Conservation (phyloP, 108 stramenopile species). For the Nitzschia inconspicua region DNA sequence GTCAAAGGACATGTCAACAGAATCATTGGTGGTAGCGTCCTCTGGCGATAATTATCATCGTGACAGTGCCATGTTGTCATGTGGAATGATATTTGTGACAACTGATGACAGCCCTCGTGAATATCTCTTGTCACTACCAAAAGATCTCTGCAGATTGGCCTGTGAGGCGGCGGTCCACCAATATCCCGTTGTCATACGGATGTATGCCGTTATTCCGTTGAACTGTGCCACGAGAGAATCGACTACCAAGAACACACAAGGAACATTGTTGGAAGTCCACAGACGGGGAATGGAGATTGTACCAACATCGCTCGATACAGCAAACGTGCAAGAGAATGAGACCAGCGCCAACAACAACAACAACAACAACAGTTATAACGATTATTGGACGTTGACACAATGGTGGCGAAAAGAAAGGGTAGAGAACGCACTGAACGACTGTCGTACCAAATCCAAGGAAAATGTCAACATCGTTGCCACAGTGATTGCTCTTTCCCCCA, state of each 20-base stretch:
- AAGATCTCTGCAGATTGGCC: constrained; percentile 1
- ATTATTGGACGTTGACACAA: constrained; percentile 25
- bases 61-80: too few species aligned
- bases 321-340: not conserved
- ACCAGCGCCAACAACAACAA: not conserved
- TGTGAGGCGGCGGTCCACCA: constrained; percentile 15
- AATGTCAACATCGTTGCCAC: constrained; percentile 22
- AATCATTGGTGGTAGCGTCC: too few species aligned
- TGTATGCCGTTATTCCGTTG: constrained; percentile 1
- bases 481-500: constrained; percentile 78
- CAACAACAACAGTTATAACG: not conserved
- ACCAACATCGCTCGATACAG: not conserved
- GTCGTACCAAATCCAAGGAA: constrained; percentile 2
- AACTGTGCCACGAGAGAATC: too few species aligned
- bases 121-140: constrained; percentile 25
- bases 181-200: not conserved
- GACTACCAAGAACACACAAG: not conserved
- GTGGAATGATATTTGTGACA: too few species aligned
- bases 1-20: too few species aligned
- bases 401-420: constrained; percentile 5
- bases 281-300: constrained; percentile 4
- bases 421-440: constrained; percentile 5
- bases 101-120: too few species aligned
- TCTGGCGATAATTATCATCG: too few species aligned
- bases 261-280: constrained; percentile 10